A percentile compares a stretch with the other conserved stretches of the same genome.
Evolutionary conservation across 495 filamentous ascomycete genomes (phyloP).

Genomic region (Trichocladium uniseriatum): DNA sequence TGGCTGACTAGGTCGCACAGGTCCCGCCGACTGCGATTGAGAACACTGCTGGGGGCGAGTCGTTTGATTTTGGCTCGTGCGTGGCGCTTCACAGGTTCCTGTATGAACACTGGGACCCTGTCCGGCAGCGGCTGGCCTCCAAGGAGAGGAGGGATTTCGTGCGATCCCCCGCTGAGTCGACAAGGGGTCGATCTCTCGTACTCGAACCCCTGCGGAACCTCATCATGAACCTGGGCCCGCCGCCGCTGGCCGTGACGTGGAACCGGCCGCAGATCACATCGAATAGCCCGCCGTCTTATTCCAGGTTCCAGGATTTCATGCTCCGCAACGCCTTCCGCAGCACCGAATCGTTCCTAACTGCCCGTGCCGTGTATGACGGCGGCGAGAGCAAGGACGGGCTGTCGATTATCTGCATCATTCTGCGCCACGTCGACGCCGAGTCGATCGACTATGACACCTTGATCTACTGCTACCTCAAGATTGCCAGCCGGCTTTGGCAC

Average conservation of each 20-base stretch:
- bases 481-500: constrained; percentile 58
- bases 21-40: constrained; percentile 33
- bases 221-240: constrained; percentile 53
- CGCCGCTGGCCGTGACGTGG: constrained; percentile 54
- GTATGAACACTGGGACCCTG: constrained; percentile 60
- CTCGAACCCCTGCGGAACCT: constrained; percentile 46
- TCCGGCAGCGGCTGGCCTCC: constrained; percentile 51
- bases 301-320: constrained; percentile 62
- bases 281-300: constrained; percentile 51
- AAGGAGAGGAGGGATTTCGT: constrained; percentile 45
- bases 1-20: constrained; percentile 10
- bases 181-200: constrained; percentile 36
- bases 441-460: constrained; percentile 51
- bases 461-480: constrained; percentile 57
- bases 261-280: constrained; percentile 50
- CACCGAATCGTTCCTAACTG: constrained; percentile 49
- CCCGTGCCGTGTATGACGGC: constrained; percentile 56
- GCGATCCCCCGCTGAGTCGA: constrained; percentile 41
- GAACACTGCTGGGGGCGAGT: constrained; percentile 33
- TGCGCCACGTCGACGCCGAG: constrained; percentile 52
- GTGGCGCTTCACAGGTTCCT: constrained; percentile 56
- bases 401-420: constrained; percentile 56
- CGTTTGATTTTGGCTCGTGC: constrained; percentile 58
- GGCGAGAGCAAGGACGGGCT: constrained; percentile 60
- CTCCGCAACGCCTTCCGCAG: constrained; percentile 53